Evolutionary conservation across 768 basidiomycete genomes (phyloP), one percentile per base, ranked within the genome.

Genomic region (Boletus reticulatus): DNA sequence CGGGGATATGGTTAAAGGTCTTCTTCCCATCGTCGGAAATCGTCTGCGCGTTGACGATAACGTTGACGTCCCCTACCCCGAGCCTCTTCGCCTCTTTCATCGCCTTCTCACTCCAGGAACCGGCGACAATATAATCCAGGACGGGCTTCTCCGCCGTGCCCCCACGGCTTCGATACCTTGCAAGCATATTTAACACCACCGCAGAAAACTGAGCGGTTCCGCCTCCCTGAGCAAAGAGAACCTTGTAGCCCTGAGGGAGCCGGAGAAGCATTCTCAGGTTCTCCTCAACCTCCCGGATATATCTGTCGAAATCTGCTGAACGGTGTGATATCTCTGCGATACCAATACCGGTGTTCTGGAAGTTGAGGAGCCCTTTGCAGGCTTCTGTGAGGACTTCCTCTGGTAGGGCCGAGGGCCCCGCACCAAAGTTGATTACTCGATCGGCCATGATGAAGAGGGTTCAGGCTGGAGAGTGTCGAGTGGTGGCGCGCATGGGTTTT

Each of bases 291-390:
- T 77, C 70, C 53, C 77, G 74, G 60, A 95, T 71, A 72, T 87
- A 88, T 20, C 80, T 77, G 50, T 80, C 79, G 71, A 98, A 98
- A 60, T 94, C 89, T 64, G 90, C 84, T 39, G 94, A 94, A 61
- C 97, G 89, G 72, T 99, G 97, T 1, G 94, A 96, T 68, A 98
- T 84, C 73, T 99, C 97, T 42, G 93, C 90, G 68, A 99, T 85
- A 43, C 97, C 97, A 57, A 98, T 95, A 27, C 97, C 97, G 3
- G 92, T 95, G 45, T 80, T 80, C 53, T 87, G 78, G 73, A 93
- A 98, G 78, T 98, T 89, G 64, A 99, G 76, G n/a, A 98, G 79
- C 16, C 89, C 93, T 58, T 81, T 75, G 14, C 89, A 81, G 3
- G 95, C 93, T 68, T 94, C 84, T 63, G 86, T 73, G 50, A 99